Conservation (phyloP, 257 asterid genomes). For the Haberlea rhodopensis region DNA sequence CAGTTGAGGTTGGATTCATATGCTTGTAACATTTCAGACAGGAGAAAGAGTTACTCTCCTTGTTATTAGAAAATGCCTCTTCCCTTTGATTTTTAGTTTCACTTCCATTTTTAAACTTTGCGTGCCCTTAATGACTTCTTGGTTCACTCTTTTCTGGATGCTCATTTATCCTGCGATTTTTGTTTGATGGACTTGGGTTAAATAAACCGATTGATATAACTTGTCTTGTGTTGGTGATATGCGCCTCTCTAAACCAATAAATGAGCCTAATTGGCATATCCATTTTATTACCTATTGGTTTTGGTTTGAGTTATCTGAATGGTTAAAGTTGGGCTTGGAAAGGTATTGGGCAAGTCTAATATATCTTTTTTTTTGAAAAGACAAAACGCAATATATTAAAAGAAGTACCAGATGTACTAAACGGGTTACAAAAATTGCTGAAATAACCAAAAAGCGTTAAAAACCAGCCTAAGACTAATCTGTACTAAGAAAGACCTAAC, state of each 20-base stretch:
- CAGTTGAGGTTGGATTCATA: not conserved
- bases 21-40: not conserved
- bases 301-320: not conserved
- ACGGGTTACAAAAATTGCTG: no score
- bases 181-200: not conserved
- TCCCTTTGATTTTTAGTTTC: not conserved
- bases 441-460: no score
- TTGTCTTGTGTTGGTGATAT: conserved; percentile 11
- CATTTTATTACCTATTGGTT: conserved; percentile 8
- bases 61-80: no score
- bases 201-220: not conserved
- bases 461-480: no score
- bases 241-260: not conserved
- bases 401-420: no score
- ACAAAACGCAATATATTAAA: no score
- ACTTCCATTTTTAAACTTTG: not conserved
- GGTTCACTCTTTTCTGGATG: not conserved
- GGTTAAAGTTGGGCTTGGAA: not conserved
- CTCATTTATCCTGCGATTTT: conserved; percentile 1
- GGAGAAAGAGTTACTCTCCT: no score
- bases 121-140: not conserved
- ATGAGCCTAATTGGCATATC: not conserved
- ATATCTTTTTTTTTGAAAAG: conserved; percentile 17
- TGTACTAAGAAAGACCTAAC: no score
- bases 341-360: not conserved